phyloP scores from a whole-genome alignment of 208 protist genomes.

The Trypanosoma vivax region DNA sequence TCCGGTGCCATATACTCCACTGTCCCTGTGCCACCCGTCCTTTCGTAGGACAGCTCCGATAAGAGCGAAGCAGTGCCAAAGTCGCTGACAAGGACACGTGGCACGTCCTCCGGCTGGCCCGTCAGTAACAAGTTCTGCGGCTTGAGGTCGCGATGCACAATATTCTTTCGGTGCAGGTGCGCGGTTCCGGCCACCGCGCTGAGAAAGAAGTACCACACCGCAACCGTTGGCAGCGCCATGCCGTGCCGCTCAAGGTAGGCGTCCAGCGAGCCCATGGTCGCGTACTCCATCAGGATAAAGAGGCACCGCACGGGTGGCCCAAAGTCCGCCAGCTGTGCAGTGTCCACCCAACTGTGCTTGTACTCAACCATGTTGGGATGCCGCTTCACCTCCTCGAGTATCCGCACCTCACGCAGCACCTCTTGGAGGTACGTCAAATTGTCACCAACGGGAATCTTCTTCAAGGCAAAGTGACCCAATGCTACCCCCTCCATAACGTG shows the following conservation, averaged over 20 bases:
- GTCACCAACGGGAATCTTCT: constrained; percentile 88
- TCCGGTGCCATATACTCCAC: constrained; percentile 89
- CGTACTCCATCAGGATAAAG: constrained; percentile 91
- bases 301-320: constrained; percentile 83
- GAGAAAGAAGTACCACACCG: constrained; percentile 89
- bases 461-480: constrained; percentile 83
- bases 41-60: constrained; percentile 48
- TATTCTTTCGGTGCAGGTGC: constrained; percentile 75
- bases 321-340: constrained; percentile 79
- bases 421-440: constrained; percentile 68
- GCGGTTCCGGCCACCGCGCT: constrained; percentile 69
- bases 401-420: constrained; percentile 79
- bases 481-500: constrained; percentile 77
- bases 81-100: constrained; percentile 81
- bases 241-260: constrained; percentile 70
- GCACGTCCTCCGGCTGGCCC: constrained; percentile 29
- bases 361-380: constrained; percentile 89
- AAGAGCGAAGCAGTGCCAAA: constrained; percentile 81
- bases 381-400: constrained; percentile 73
- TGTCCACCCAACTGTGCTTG: constrained; percentile 87
- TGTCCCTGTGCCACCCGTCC: constrained; percentile 80
- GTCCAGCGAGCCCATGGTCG: constrained; percentile 75
- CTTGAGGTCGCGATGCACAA: constrained; percentile 87
- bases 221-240: constrained; percentile 57
- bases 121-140: constrained; percentile 85